Conservation (phyloP, 2,329 filamentous ascomycete genomes). For the Dothidotthia symphoricarpi region DNA sequence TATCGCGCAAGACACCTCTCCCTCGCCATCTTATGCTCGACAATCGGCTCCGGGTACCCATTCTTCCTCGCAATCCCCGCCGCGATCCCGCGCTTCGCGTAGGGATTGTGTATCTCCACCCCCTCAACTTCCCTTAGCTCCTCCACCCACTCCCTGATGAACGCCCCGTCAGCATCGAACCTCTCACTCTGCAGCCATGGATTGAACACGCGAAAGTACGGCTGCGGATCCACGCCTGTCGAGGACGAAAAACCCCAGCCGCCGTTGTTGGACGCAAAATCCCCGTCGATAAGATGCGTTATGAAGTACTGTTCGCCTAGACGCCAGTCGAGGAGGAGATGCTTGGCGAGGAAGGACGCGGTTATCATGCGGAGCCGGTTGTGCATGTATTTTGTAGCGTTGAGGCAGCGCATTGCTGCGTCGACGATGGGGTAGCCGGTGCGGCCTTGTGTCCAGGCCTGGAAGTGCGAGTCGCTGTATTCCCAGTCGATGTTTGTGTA, state of each 20-base stretch:
- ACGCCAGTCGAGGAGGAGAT: conserved; percentile 53
- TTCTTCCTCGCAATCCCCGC: conserved; percentile 58
- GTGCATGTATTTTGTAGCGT: conserved; percentile 53
- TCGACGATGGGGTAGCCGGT: conserved; percentile 52
- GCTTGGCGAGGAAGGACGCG: conserved; percentile 51
- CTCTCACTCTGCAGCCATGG: conserved; percentile 81
- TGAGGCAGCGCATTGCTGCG: conserved; percentile 53
- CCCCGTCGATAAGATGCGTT: conserved; percentile 49
- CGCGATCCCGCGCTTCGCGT: conserved; percentile 58
- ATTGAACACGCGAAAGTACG: conserved; percentile 90
- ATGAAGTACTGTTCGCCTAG: conserved; percentile 54
- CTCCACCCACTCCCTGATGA: conserved; percentile 79
- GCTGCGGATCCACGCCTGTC: conserved; percentile 78
- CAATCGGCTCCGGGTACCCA: conserved; percentile 73
- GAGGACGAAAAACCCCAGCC: conserved; percentile 66
- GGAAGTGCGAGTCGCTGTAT: conserved; percentile 54
- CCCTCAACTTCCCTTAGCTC: conserved; percentile 66
- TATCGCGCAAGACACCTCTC: conserved; percentile 68
- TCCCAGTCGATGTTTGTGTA: conserved; percentile 83
- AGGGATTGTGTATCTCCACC: conserved; percentile 78
- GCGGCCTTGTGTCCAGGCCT: conserved; percentile 59
- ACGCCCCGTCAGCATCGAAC: conserved; percentile 75
- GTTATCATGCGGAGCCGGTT: conserved; percentile 54
- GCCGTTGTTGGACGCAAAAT: conserved; percentile 56
- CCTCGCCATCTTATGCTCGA: conserved; percentile 69